phyloP scores from a whole-genome alignment of 352 stramenopile species.

The Pythium apleroticum region DNA sequence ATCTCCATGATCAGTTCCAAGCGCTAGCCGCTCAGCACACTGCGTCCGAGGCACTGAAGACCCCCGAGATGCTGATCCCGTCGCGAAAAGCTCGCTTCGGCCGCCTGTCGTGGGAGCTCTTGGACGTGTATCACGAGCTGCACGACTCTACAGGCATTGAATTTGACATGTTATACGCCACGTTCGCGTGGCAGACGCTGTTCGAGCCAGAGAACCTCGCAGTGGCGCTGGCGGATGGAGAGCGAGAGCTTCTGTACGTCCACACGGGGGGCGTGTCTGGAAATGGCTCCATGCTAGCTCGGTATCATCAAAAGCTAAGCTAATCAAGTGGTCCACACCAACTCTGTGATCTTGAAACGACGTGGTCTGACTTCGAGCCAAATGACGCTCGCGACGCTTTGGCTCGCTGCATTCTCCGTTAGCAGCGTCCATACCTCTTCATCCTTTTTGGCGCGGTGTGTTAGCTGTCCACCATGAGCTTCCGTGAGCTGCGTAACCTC shows the following conservation, averaged over 20 bases:
- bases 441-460: not conserved
- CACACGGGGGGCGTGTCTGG: conserved; percentile 77
- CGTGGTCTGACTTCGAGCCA: not conserved
- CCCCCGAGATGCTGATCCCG: conserved; percentile 49
- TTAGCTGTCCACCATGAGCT: conserved; percentile 53
- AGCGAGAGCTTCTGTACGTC: conserved; percentile 70
- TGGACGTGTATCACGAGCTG: conserved; percentile 62
- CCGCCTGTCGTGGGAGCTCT: conserved; percentile 50
- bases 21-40: conserved; percentile 32
- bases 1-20: conserved; percentile 56
- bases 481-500: conserved; percentile 90
- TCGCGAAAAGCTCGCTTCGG: conserved; percentile 68
- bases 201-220: conserved; percentile 49
- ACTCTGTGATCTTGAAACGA: conserved; percentile 29
- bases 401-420: conserved; percentile 2
- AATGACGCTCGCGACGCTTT: conserved; percentile 9
- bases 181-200: conserved; percentile 78
- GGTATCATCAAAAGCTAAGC: conserved; percentile 46
- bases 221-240: conserved; percentile 24
- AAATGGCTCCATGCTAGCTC: conserved; percentile 70
- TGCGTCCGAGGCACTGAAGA: not conserved
- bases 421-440: not conserved
- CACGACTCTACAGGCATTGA: conserved; percentile 56
- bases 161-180: conserved; percentile 77
- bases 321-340: conserved; percentile 19